These are phyloP conservation scores for Guillardia theta DNA, from an alignment of 78 protist genomes.

Conservation along the genomic window DNA sequence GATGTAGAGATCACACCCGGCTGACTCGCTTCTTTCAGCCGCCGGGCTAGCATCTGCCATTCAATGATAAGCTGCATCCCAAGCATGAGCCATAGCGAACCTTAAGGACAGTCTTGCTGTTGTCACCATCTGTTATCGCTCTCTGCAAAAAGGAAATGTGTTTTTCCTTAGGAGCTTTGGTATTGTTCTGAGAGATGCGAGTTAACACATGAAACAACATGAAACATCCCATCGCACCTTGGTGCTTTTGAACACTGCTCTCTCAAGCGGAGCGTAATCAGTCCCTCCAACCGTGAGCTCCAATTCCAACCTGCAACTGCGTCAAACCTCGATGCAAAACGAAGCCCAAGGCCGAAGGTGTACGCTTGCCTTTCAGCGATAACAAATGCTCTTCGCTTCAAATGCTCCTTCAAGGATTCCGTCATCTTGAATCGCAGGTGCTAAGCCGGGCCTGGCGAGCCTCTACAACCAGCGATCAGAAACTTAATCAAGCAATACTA, in stretches of 20 bases:
- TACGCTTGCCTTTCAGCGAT: neutral
- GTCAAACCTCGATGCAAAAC: too few species aligned
- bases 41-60: neutral
- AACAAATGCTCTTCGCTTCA: neutral
- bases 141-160: neutral
- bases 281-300: slow-evolving; percentile 19
- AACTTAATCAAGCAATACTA: too few species aligned
- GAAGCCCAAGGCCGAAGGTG: too few species aligned
- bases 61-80: too few species aligned
- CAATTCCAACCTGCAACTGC: neutral
- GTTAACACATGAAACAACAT: too few species aligned
- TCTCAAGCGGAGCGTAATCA: neutral
- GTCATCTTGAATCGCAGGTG: too few species aligned
- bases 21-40: slow-evolving; percentile 16
- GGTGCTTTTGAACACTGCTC: neutral
- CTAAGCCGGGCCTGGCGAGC: too few species aligned
- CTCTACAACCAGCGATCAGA: too few species aligned
- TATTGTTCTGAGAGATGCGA: too few species aligned
- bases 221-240: too few species aligned
- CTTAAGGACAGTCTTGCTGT: neutral
- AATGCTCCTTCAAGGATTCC: neutral
- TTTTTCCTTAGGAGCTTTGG: slow-evolving; percentile 6
- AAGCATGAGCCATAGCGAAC: too few species aligned
- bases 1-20: too few species aligned
- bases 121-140: neutral